phyloP scores from a whole-genome alignment of 495 filamentous ascomycete species.

The Viridothelium virens region DNA sequence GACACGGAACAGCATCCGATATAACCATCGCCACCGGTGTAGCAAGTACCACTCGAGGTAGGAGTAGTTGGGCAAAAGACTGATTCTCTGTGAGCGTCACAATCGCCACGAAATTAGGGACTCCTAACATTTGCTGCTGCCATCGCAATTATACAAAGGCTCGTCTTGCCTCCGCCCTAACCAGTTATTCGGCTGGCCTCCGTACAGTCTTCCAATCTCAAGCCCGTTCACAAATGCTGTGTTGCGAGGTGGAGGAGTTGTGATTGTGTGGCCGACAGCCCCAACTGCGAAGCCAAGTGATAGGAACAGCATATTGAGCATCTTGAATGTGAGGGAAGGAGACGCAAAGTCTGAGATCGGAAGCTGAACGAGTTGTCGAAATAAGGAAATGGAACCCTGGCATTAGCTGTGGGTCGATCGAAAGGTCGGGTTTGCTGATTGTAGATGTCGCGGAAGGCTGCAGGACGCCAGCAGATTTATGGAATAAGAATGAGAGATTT shows the following conservation, averaged over 20 bases:
- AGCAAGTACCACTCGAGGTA: slow-evolving; percentile 18
- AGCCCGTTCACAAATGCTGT: background rate
- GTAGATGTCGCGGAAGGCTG: background rate
- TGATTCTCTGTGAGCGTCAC: background rate
- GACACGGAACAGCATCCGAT: slow-evolving; percentile 23
- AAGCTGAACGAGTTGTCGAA: background rate
- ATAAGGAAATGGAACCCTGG: background rate
- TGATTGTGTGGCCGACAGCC: slow-evolving; percentile 5
- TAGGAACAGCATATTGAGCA: background rate
- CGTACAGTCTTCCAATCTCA: background rate
- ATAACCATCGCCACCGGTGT: slow-evolving; percentile 14
- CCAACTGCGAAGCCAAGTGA: background rate
- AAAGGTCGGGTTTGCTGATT: background rate
- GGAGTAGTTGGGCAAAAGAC: slow-evolving; percentile 18
- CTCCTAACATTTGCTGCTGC: slow-evolving; percentile 10
- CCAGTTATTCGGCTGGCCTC: slow-evolving; percentile 1
- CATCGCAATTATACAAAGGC: slow-evolving; percentile 13
- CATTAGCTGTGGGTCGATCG: background rate
- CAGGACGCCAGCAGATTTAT: background rate
- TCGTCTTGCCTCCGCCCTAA: slow-evolving; percentile 11
- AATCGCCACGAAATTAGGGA: background rate
- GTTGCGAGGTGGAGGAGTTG: background rate
- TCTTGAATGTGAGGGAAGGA: background rate
- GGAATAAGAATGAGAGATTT: background rate
- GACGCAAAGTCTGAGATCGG: background rate